Percentiles rank a stretch among this genome's conserved stretches.
These are phyloP conservation scores for Rhinocladiella mackenziei DNA, from an alignment of 2,329 filamentous ascomycete genomes.

Conservation along the genomic window DNA sequence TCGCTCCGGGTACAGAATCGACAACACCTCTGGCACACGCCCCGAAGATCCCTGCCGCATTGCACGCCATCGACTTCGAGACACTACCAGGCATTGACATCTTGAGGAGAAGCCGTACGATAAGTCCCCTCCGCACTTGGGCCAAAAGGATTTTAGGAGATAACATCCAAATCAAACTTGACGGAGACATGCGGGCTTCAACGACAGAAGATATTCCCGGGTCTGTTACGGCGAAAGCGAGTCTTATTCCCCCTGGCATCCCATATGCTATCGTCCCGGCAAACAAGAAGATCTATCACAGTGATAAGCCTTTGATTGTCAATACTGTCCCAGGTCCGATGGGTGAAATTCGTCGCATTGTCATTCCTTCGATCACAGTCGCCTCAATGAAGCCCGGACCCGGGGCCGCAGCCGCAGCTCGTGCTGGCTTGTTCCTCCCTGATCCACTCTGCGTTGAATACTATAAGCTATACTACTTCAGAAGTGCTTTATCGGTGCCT, in stretches of 20 bases:
- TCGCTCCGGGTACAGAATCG: constrained; percentile 30
- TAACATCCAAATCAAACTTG: constrained; percentile 17
- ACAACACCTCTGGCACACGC: constrained; percentile 51
- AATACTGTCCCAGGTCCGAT: constrained; percentile 8
- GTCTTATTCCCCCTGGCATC: constrained; percentile 30
- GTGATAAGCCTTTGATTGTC: constrained; percentile 40
- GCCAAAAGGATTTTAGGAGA: neutral
- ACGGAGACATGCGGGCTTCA: constrained; percentile 13
- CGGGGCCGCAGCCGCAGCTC: constrained; percentile 18
- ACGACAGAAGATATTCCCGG: constrained; percentile 15
- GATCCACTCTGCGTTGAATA: constrained; percentile 8
- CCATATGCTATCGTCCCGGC: constrained; percentile 38
- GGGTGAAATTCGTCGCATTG: constrained; percentile 6
- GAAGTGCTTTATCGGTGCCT: constrained; percentile 9
- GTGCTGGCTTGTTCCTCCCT: constrained; percentile 17
- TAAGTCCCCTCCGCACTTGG: constrained; percentile 20
- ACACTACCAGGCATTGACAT: constrained; percentile 55
- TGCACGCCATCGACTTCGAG: constrained; percentile 60
- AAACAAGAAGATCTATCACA: constrained; percentile 31
- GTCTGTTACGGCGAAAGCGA: constrained; percentile 4
- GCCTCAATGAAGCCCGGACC: constrained; percentile 12
- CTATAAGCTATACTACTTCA: constrained; percentile 20
- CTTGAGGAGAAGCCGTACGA: constrained; percentile 35
- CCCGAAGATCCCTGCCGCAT: constrained; percentile 64
- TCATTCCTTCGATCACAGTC: constrained; percentile 22